phyloP scores from a whole-genome alignment of 331 rosid species.

The Rosa hybrid region DNA sequence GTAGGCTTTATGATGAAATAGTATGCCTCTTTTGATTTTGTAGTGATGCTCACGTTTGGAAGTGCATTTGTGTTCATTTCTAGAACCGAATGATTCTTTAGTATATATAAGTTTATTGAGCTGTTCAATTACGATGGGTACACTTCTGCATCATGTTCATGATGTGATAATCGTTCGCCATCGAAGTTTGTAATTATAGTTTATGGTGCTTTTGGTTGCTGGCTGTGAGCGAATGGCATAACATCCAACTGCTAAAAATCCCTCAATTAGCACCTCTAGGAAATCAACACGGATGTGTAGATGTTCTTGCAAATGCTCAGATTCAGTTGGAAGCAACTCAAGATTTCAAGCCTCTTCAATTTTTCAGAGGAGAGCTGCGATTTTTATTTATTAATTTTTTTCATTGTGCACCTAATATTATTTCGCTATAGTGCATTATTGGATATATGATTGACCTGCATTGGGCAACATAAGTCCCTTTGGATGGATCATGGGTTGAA shows the following conservation, averaged over 20 bases:
- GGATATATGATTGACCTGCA: background rate
- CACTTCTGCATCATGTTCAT: background rate
- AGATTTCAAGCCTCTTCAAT: background rate
- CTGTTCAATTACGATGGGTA: background rate
- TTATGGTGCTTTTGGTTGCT: too few relatives aligned
- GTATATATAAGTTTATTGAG: background rate
- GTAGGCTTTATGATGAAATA: background rate
- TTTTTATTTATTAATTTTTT: too few relatives aligned
- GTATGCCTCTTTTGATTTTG: background rate
- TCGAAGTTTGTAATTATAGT: too few relatives aligned
- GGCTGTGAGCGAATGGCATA: too few relatives aligned
- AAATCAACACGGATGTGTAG: background rate
- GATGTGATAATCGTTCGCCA: background rate
- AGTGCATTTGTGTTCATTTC: background rate
- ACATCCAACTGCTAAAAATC: too few relatives aligned
- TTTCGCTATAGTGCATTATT: background rate
- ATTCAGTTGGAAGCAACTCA: background rate
- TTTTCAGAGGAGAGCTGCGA: background rate
- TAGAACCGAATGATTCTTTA: background rate
- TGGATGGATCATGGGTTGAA: too few relatives aligned
- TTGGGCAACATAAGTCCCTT: background rate
- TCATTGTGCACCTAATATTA: background rate
- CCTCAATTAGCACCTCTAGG: background rate
- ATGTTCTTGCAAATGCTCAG: background rate
- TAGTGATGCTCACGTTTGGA: slow-evolving; percentile 3